A percentile compares a stretch with the other conserved stretches of the same genome.
phyloP scores from a whole-genome alignment of 768 basidiomycete genomes.

The Lactarius quietus region DNA sequence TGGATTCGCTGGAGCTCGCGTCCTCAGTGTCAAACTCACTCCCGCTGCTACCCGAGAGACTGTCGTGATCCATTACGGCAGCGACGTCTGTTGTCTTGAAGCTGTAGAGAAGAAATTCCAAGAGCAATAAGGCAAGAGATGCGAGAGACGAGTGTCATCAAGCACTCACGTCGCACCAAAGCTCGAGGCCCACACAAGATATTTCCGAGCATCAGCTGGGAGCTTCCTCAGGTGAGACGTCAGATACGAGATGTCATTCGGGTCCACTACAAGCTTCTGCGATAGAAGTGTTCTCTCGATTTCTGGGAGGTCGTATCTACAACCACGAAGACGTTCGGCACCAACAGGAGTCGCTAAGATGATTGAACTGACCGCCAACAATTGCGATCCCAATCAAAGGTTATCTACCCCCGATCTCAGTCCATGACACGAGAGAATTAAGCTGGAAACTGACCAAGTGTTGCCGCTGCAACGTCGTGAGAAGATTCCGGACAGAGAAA shows the following conservation, averaged over 20 bases:
- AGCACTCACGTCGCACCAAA: conserved; percentile 63
- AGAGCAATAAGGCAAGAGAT: not conserved
- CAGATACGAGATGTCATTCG: conserved; percentile 60
- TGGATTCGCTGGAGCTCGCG: conserved; percentile 50
- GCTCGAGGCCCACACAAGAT: conserved; percentile 67
- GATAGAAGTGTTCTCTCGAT: conserved; percentile 54
- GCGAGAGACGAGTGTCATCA: not conserved
- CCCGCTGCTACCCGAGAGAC: conserved; percentile 50
- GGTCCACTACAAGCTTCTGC: conserved; percentile 50
- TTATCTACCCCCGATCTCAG: conserved; percentile 42
- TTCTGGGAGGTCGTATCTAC: conserved; percentile 51
- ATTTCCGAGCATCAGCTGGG: conserved; percentile 61
- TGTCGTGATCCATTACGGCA: conserved; percentile 71
- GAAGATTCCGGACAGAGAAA: conserved; percentile 61
- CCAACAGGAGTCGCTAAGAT: not conserved
- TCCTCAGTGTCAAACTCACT: conserved; percentile 45
- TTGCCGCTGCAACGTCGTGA: conserved; percentile 61
- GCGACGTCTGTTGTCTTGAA: conserved; percentile 74
- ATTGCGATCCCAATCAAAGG: conserved; percentile 62
- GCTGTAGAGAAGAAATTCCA: conserved; percentile 33
- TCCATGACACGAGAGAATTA: conserved; percentile 6
- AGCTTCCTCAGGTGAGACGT: conserved; percentile 56
- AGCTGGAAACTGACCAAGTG: conserved; percentile 45
- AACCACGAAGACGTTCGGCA: not conserved
- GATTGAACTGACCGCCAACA: conserved; percentile 53